Evolutionary conservation across 2,329 filamentous ascomycete genomes (phyloP), one percentile per base, ranked within the genome.

Genomic region (Epichloe bromicola): DNA sequence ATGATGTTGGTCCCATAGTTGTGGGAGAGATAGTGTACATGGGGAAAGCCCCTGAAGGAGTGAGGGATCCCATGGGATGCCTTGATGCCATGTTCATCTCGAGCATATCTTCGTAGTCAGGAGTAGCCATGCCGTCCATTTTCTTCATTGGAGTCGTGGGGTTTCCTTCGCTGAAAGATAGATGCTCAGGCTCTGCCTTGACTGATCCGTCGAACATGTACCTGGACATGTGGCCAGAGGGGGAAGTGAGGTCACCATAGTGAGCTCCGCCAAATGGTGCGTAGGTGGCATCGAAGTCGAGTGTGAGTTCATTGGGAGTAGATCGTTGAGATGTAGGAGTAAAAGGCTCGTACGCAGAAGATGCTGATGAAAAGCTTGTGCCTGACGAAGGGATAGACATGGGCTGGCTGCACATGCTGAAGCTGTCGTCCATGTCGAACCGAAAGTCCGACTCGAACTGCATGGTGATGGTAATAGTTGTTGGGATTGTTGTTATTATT

Each of bases 291-390:
- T 71, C 65, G 55, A 69, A 69, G 43, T 69, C 66, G 54, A 72
- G 58, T 48, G 58, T 59, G 38, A 66, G 60, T 50, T 66, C 63
- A 55, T 69, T 63, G 8, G 71, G 69, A 17, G 69, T 69, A 43
- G 71, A 72, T 51, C 70, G 67, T 59, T 69, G 64, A 51, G 72
- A 73, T 33, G 63, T 67, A 43, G 71, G 71, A 40, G 71, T 74
- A 53, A 67, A 73, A 26, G 70, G 65, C 40, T 70, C 70, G 63
- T 70, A 72, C 48, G 60, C 57, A 34, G 67, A 69, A 30, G 67
- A 69, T 33, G 65, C 62, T 8, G 68, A 68, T 6, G 68, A 70
- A 56, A 69, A 71, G 61, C 67, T 71, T 38, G 59, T 61, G 36
- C 60, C 58, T 38, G 64, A 59, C 20, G 65, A 66, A 15, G 66